Percentiles rank a stretch among this genome's conserved stretches.
Conservation (phyloP, 768 basidiomycete species). For the Suillus decipiens region DNA sequence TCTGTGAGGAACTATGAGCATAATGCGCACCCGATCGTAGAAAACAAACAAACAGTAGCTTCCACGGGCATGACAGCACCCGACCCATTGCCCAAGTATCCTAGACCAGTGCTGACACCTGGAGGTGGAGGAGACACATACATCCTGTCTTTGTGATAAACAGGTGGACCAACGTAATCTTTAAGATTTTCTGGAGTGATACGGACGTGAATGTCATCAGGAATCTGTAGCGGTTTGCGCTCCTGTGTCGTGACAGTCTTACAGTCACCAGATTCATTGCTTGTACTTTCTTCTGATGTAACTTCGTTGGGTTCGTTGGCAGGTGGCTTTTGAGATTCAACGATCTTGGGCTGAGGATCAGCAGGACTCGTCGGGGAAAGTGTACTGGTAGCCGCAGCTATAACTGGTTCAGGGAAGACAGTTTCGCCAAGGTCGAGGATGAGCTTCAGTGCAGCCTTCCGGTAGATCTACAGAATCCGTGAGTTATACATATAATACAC, state of each 20-base stretch:
- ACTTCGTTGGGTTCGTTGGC: slow-evolving; percentile 37
- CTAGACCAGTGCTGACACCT: slow-evolving; percentile 93
- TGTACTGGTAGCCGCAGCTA: slow-evolving; percentile 21
- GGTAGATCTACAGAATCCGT: slow-evolving; percentile 69
- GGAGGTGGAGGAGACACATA: slow-evolving; percentile 80
- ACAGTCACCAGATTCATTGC: slow-evolving; percentile 33
- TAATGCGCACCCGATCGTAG: neutral
- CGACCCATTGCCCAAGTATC: slow-evolving; percentile 94
- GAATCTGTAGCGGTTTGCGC: slow-evolving; percentile 80
- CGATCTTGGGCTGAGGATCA: slow-evolving; percentile 33
- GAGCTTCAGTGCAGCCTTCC: slow-evolving; percentile 92
- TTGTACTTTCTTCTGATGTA: slow-evolving; percentile 15
- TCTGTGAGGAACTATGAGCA: slow-evolving; percentile 43
- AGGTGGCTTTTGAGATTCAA: slow-evolving; percentile 55
- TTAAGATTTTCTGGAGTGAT: slow-evolving; percentile 89
- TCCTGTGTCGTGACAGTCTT: slow-evolving; percentile 74
- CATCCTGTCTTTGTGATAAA: slow-evolving; percentile 94
- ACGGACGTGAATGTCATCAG: slow-evolving; percentile 71
- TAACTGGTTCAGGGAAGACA: slow-evolving; percentile 69
- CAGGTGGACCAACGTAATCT: slow-evolving; percentile 94
- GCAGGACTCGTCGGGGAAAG: slow-evolving; percentile 14
- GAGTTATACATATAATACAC: neutral
- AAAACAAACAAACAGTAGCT: slow-evolving; percentile 64
- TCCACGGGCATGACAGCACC: slow-evolving; percentile 98
- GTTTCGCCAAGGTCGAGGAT: slow-evolving; percentile 90